Conservation (phyloP, 352 stramenopile species). For the Globisporangium nagaii region DNA sequence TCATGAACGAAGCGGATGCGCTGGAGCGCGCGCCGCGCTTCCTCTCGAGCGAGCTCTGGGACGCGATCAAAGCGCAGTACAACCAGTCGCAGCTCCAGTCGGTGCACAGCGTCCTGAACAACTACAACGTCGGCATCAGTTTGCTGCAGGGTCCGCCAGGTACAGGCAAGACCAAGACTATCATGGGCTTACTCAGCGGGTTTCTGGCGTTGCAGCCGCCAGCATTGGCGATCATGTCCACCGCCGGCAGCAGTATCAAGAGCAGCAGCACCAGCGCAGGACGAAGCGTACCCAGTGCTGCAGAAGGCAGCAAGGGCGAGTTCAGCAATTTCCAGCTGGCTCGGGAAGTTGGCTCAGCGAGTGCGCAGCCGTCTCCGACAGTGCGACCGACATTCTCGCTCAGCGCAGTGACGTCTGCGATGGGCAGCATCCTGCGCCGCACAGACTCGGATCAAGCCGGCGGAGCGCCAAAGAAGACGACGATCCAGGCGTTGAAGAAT, state of each 20-base stretch:
- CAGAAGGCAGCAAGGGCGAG: slow-evolving; percentile 11
- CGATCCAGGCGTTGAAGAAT: slow-evolving; percentile 68
- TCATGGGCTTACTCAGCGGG: slow-evolving; percentile 79
- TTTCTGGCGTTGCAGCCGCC: slow-evolving; percentile 62
- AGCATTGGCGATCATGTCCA: slow-evolving; percentile 34
- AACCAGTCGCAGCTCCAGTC: slow-evolving; percentile 85
- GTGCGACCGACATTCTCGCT: slow-evolving; percentile 44
- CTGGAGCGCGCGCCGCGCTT: slow-evolving; percentile 56
- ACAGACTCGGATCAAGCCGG: slow-evolving; percentile 15
- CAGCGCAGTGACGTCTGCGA: slow-evolving; percentile 32
- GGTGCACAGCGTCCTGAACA: slow-evolving; percentile 84
- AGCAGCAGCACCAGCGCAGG: background rate
- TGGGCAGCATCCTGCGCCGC: slow-evolving; percentile 60
- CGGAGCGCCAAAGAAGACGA: slow-evolving; percentile 26
- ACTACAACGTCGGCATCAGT: slow-evolving; percentile 81
- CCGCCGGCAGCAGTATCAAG: background rate
- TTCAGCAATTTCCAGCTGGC: slow-evolving; percentile 54
- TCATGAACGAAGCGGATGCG: slow-evolving; percentile 65
- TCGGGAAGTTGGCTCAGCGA: slow-evolving; percentile 19
- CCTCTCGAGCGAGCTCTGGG: slow-evolving; percentile 56
- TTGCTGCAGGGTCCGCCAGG: slow-evolving; percentile 93
- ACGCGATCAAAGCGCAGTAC: slow-evolving; percentile 71
- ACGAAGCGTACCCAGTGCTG: background rate
- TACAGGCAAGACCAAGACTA: slow-evolving; percentile 94
- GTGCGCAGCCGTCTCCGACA: background rate